Base-by-base conservation (phyloP, 2,329 filamentous ascomycete species). In the Mycosphaerella sp. region DNA sequence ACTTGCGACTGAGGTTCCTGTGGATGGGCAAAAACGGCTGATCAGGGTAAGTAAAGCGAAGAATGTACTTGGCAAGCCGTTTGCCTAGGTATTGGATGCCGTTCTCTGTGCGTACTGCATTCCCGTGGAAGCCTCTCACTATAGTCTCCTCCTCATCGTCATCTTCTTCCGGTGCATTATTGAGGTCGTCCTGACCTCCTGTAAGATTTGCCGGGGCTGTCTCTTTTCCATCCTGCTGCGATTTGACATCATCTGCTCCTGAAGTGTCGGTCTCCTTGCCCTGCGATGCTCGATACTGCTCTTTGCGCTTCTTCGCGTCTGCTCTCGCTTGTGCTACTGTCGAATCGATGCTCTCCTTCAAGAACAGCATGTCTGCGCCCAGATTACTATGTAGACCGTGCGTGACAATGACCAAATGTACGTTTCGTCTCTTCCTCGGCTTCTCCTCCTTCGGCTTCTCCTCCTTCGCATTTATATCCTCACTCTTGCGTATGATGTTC, bases 61-160 rank as follows among this genome's bases (percentile, higher is more conserved):
- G 76, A 27, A 97, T 81, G 66, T 91, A 95, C 73, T 90, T 90
- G 16, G 93, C 93, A 21, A 98, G 79, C 44, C 93, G 81, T 68
- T 97, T 97, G 16, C 93, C 93, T 4, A 98, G 79, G 68, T 95
- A 98, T 68, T 97, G 95, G 64, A 98, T 97, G 13, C 93, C 93
- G 58, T 85, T 84, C 71, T 98, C 93, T 2, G 93, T 98, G 51
- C 86, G 85, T 30, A 88, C 89, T 6, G 87, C 88, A 68, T 97
- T 97, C 41, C 88, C 89, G 6, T 85, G 82, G 66, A 91, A 97
- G 2, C 91, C 91, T 57, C 91, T 79, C 2, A 96, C 91, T 61
- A 97, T 83, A 12, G 95, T 84, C 65, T 95, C 81, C 62, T 93
- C 87, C 34, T 83, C 79, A 1, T 79, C 74, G 9, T 87, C 80